Evolutionary conservation across 148 eudicot genomes (phyloP).

Genomic region (Talinum fruticosum): DNA sequence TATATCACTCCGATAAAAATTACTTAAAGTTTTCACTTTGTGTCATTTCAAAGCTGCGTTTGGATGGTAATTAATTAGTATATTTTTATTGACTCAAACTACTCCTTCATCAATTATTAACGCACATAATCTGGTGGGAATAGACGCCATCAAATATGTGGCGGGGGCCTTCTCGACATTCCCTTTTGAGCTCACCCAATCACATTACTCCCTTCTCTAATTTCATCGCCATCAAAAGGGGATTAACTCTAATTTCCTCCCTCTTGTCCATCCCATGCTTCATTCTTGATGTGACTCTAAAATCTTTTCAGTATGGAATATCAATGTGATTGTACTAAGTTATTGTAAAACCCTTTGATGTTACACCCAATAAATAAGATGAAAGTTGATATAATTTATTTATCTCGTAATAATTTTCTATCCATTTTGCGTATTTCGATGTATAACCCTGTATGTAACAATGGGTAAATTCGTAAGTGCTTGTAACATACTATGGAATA

Average conservation of each 20-base stretch:
- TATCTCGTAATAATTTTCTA: too few relatives aligned
- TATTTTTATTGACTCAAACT: not conserved
- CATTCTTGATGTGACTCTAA: not conserved
- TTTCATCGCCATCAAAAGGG: too few relatives aligned
- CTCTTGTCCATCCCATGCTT: not conserved
- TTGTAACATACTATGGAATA: too few relatives aligned
- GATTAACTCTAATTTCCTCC: not conserved
- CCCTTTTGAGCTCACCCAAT: slow-evolving; percentile 5
- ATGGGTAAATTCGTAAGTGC: too few relatives aligned
- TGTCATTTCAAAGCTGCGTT: slow-evolving; percentile 7
- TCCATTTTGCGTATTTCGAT: too few relatives aligned
- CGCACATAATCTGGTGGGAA: not conserved
- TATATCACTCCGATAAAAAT: slow-evolving; percentile 17
- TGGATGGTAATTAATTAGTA: not conserved
- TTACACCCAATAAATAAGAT: too few relatives aligned
- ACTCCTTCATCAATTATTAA: slow-evolving; percentile 8
- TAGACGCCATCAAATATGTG: slow-evolving; percentile 25
- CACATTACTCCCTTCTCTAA: not conserved
- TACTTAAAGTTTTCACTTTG: slow-evolving; percentile 12
- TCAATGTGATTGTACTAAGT: too few relatives aligned
- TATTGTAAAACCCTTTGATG: too few relatives aligned
- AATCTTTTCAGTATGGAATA: too few relatives aligned
- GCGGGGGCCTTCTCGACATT: slow-evolving; percentile 15
- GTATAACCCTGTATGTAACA: too few relatives aligned
- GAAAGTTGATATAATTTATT: too few relatives aligned